Percentiles rank a stretch among this genome's conserved stretches.
phyloP scores from a whole-genome alignment of 768 basidiomycete species.

The Termitomyces eurrhizus region DNA sequence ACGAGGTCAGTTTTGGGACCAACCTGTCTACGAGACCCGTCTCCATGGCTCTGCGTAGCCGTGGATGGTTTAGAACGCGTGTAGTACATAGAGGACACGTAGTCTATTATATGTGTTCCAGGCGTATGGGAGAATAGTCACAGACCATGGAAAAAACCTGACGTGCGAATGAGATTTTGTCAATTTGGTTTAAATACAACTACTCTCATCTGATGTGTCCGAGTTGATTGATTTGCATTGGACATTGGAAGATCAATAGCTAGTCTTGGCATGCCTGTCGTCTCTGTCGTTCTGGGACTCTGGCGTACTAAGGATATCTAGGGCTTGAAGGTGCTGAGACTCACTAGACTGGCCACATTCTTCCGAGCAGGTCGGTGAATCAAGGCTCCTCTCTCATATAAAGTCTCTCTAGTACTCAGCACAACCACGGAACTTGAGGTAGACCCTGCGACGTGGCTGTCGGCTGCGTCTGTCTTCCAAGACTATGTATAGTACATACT shows the following conservation, averaged over 20 bases:
- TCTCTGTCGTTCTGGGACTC: background rate
- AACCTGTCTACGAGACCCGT: background rate
- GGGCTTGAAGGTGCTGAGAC: background rate
- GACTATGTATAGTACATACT: background rate
- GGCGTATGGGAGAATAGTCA: slow-evolving; percentile 1
- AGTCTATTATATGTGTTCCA: background rate
- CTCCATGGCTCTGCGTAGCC: background rate
- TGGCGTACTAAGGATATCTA: background rate
- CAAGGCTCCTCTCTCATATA: background rate
- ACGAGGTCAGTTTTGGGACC: background rate
- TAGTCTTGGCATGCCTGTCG: background rate
- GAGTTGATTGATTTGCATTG: background rate
- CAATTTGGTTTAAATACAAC: background rate
- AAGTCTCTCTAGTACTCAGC: background rate
- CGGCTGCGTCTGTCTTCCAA: background rate
- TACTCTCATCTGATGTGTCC: background rate
- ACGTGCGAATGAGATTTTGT: background rate
- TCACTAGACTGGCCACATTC: background rate
- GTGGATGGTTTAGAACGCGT: background rate
- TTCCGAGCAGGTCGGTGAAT: background rate
- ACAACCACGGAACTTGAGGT: background rate
- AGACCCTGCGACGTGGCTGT: background rate
- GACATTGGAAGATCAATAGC: background rate
- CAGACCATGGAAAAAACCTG: slow-evolving; percentile 2
- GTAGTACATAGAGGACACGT: background rate